Base-by-base conservation (phyloP, 2,329 filamentous ascomycete genomes). In the Cercospora sp. region DNA sequence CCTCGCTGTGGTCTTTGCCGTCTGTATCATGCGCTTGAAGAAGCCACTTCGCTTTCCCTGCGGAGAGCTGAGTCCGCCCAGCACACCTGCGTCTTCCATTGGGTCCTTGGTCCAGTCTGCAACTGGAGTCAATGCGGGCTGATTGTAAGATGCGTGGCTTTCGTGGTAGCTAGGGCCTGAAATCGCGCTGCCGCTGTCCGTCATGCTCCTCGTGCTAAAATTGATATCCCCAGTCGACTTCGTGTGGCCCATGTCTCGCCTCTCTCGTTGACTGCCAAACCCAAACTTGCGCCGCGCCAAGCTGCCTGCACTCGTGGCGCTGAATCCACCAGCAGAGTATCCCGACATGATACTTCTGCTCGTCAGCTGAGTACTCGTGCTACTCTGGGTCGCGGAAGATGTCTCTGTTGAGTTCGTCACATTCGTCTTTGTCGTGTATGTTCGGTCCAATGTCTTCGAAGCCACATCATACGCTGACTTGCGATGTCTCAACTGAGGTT, bases 11-110 rank as follows among this genome's bases (percentile, higher is more conserved):
- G 94, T 97, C 82, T 97, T 97, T 16, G 94, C 94, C 2, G 92
- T 93, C 72, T 97, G 94, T 31, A 97, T 88, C 74, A 98, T 94
- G 77, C 97, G 96, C 80, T 94, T 95, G 84, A 98, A 95, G 76
- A 98, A 97, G 60, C 93, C 94, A 69, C 90, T 90, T 79, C 93
- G 95, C 72, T 80, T 83, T 71, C 92, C 93, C 80, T 94, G 91
- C 0, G 93, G 93, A 9, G 86, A 85, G 12, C 82, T 84, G 8
- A 98, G 85, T 0, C 94, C 94, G 48, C 94, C 94, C 5, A 97
- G 84, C 0, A 90, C 87, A 45, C 89, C 86, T 20, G 87, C 85
- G 0, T 86, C 85, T 59, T 94, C 91, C 20, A 89, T 88, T 1
- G 86, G 81, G 65, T 88, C 80, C 51, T 81, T 82, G 3, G 82